Evolutionary conservation across 202 grass and related monocot species (phyloP).

Genomic region (Miscanthus sacchariflorus): DNA sequence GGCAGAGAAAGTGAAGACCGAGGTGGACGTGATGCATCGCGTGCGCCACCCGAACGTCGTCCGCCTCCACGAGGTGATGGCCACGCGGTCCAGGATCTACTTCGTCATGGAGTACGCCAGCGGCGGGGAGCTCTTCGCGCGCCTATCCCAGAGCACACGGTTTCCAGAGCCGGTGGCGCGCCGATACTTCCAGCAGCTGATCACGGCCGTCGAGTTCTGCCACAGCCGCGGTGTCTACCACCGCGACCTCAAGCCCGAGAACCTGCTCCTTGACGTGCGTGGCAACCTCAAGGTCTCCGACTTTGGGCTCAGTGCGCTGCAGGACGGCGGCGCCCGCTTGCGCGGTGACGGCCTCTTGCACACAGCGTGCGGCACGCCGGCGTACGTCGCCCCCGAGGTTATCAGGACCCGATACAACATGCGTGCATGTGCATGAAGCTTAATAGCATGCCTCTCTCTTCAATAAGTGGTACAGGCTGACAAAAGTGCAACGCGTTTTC

Average conservation of each 20-base stretch:
- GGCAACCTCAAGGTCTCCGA: constrained; percentile 70
- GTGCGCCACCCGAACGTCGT: constrained; percentile 53
- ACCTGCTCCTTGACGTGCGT: constrained; percentile 67
- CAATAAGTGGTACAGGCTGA: no score
- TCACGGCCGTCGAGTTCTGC: constrained; percentile 68
- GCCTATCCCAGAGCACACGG: constrained; percentile 43
- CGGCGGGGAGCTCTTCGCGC: constrained; percentile 61
- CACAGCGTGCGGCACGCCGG: constrained; percentile 65
- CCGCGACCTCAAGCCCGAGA: constrained; percentile 74
- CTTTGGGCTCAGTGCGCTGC: constrained; percentile 61
- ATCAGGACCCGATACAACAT: no score
- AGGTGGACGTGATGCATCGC: constrained; percentile 60
- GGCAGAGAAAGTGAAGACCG: constrained; percentile 54
- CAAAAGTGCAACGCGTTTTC: no score
- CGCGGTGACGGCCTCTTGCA: constrained; percentile 56
- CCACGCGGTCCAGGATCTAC: constrained; percentile 64
- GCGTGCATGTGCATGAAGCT: no score
- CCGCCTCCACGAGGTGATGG: constrained; percentile 71
- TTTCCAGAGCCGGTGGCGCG: constrained; percentile 55
- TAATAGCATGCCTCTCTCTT: no score
- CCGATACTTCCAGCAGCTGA: constrained; percentile 61
- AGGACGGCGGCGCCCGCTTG: constrained; percentile 1
- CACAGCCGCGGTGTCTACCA: constrained; percentile 68
- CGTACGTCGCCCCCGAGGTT: constrained; percentile 70
- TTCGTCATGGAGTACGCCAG: constrained; percentile 64